Percentiles rank a stretch among this genome's conserved stretches.
phyloP scores from a whole-genome alignment of 2,329 filamentous ascomycete genomes.

The Akanthomyces dipterigenus region DNA sequence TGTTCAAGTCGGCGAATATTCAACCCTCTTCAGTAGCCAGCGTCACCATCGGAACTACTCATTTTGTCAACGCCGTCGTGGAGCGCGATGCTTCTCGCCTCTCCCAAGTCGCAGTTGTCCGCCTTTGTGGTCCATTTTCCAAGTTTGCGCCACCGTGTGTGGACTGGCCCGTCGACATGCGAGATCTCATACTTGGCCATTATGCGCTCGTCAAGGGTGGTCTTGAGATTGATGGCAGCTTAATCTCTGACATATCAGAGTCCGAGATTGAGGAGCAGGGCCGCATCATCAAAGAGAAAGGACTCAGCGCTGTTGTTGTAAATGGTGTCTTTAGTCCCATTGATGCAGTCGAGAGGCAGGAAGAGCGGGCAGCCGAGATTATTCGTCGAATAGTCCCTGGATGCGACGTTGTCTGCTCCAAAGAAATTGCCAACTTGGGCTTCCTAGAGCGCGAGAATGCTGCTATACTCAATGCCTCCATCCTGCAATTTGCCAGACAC shows the following conservation, averaged over 20 bases:
- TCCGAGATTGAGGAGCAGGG: slow-evolving; percentile 34
- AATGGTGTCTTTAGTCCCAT: slow-evolving; percentile 48
- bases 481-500: slow-evolving; percentile 48
- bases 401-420: slow-evolving; percentile 42
- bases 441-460: slow-evolving; percentile 60
- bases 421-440: slow-evolving; percentile 45
- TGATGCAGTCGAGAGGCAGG: slow-evolving; percentile 40
- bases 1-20: slow-evolving; percentile 31
- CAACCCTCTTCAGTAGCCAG: slow-evolving; percentile 34
- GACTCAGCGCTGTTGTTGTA: slow-evolving; percentile 41
- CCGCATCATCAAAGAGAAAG: slow-evolving; percentile 29
- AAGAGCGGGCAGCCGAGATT: slow-evolving; percentile 40
- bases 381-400: slow-evolving; percentile 32
- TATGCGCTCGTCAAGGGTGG: slow-evolving; percentile 42
- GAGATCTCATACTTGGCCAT: slow-evolving; percentile 39
- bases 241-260: slow-evolving; percentile 40
- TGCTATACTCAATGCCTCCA: slow-evolving; percentile 56
- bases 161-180: slow-evolving; percentile 46
- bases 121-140: slow-evolving; percentile 47
- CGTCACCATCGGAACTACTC: slow-evolving; percentile 49
- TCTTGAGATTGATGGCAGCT: slow-evolving; percentile 42
- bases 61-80: slow-evolving; percentile 53
- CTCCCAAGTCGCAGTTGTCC: slow-evolving; percentile 45
- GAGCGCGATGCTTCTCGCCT: slow-evolving; percentile 44
- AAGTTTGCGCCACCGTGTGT: slow-evolving; percentile 43